These are phyloP conservation scores for Citrus reticulata DNA, from an alignment of 345 rosid species.

Conservation along the genomic window DNA sequence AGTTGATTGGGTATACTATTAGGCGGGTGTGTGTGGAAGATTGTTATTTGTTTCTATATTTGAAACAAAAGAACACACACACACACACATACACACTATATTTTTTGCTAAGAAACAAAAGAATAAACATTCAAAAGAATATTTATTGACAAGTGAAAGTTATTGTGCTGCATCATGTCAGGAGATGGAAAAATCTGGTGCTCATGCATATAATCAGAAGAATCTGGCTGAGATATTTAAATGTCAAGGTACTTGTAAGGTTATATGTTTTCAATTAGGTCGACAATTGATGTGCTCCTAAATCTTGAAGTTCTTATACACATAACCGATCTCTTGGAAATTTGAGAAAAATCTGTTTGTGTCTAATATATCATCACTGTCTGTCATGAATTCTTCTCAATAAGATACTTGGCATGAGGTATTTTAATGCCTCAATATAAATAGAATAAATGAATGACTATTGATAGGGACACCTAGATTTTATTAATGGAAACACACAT, in stretches of 20 bases:
- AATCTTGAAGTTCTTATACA: neutral
- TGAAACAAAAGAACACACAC: neutral
- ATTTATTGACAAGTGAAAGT: constrained; percentile 10
- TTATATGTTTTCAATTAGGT: constrained; percentile 5
- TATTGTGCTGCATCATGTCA: constrained; percentile 24
- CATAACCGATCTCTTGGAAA: neutral
- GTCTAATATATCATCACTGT: neutral
- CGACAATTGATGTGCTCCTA: constrained; percentile 1
- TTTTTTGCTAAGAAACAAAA: no score
- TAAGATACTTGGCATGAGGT: neutral
- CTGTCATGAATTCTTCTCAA: neutral
- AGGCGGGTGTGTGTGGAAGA: neutral
- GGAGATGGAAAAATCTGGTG: constrained; percentile 79
- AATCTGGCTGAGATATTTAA: constrained; percentile 71
- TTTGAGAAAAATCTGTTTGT: neutral
- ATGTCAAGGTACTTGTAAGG: constrained; percentile 56
- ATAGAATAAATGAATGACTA: neutral
- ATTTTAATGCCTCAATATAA: neutral
- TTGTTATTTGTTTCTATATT: neutral
- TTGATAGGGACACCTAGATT: neutral
- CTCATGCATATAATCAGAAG: constrained; percentile 40
- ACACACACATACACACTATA: no score
- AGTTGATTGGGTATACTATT: neutral
- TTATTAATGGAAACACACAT: neutral
- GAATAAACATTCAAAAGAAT: no score